Evolutionary conservation across 306 rosid genomes (phyloP).

Genomic region (Acacia confusa): DNA sequence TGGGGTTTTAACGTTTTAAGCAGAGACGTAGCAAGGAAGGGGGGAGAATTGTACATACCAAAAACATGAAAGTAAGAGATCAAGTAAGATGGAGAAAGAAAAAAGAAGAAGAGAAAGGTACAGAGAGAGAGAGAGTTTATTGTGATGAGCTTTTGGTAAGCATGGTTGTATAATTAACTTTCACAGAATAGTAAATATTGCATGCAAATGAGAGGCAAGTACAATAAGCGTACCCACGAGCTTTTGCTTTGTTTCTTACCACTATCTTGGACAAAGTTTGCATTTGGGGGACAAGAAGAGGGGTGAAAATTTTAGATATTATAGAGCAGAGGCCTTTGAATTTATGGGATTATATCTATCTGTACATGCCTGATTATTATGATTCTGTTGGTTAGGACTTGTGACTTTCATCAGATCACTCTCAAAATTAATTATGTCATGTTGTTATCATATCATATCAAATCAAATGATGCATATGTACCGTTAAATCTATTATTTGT

Average conservation of each 20-base stretch:
- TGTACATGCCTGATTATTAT: not conserved
- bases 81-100: not conserved
- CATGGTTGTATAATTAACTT: not conserved
- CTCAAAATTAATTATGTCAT: not conserved
- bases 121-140: not conserved
- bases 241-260: not conserved
- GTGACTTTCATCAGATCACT: not conserved
- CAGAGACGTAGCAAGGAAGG: not conserved
- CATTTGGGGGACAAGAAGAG: not conserved
- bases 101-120: not conserved
- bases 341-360: no score
- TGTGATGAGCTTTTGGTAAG: not conserved
- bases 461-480: not conserved
- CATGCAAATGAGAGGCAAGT: not conserved
- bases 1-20: not conserved
- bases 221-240: not conserved
- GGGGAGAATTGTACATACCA: not conserved
- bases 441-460: not conserved
- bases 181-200: not conserved
- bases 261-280: not conserved
- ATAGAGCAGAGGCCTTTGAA: no score
- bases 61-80: not conserved
- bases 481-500: not conserved
- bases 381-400: not conserved
- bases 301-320: not conserved